Conservation (phyloP, 305 asterid species). For the Ilex paraguariensis region DNA sequence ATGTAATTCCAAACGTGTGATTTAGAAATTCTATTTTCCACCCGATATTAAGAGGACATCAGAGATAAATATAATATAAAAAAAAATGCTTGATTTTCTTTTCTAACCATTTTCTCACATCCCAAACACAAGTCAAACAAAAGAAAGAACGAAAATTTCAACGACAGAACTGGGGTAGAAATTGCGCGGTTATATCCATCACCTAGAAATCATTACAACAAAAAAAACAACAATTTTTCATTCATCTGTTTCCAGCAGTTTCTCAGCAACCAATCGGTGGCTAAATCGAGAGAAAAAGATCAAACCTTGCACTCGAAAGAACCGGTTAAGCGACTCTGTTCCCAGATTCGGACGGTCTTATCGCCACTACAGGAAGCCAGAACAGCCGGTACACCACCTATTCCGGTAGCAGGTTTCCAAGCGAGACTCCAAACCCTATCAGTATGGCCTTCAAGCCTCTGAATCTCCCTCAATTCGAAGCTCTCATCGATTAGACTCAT, state of each 20-base stretch:
- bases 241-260: background rate
- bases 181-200: too few species aligned
- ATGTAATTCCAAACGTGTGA: too few species aligned
- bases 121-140: too few species aligned
- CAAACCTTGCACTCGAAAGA: constrained; percentile 76
- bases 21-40: too few species aligned
- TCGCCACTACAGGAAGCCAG: constrained; percentile 96
- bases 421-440: constrained; percentile 90
- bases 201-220: too few species aligned
- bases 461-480: constrained; percentile 62
- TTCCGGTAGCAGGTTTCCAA: constrained; percentile 84
- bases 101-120: too few species aligned
- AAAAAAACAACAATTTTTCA: too few species aligned
- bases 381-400: constrained; percentile 63
- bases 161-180: too few species aligned
- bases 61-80: too few species aligned
- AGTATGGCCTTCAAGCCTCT: constrained; percentile 77
- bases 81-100: too few species aligned
- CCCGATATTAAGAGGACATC: too few species aligned
- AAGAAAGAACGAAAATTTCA: too few species aligned
- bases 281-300: constrained; percentile 3
- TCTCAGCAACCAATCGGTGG: background rate
- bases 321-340: constrained; percentile 44
- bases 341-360: constrained; percentile 91
- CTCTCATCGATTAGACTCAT: constrained; percentile 50